Evolutionary conservation across 1,284 basidiomycete species (phyloP), one percentile per base, ranked within the genome.

Genomic region (Uromyces viciae-fabae): DNA sequence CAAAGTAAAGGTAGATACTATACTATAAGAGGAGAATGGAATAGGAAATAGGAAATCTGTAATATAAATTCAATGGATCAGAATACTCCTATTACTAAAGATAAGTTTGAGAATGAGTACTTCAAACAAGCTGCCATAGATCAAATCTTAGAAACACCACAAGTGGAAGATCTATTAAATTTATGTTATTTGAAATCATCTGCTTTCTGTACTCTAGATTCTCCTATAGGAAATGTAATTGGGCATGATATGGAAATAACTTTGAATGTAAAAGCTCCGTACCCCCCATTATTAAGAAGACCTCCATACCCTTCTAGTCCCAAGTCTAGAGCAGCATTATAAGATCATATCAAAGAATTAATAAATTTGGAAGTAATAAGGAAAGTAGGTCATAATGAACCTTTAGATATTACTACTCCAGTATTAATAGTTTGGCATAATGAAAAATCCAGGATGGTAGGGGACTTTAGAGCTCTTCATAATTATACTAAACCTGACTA

Each of bases 31-130:
- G 46, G 46, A 49, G 46, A 49, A 49, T 64, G 60, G 60, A 64
- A 64, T 11, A 64, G 33, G 60, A 64, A 64, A 36, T 64, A 31
- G 25, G 25, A 64, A 17, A 64, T 28, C 60, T 64, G 60, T 64
- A 28, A 64, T 19, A 64, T 64, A 11, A 8, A 56, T 28, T 56
- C 54, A n/a, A n/a, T n/a, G n/a, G n/a, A n/a, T n/a, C n/a, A n/a
- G n/a, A n/a, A n/a, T n/a, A n/a, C n/a, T n/a, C n/a, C n/a, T n/a
- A n/a, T n/a, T n/a, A n/a, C n/a, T n/a, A n/a, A n/a, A n/a, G n/a
- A n/a, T n/a, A n/a, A n/a, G n/a, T 64, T 64, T 64, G 5, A 64
- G 1, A 36, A 38, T 19, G 33, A 64, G n/a, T 64, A 64, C 17
- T 9, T 64, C 2, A 19, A 9, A 64, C 33, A 38, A 64, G 60